Conservation (phyloP, 2,329 filamentous ascomycete genomes). For the Neonectria punicea region DNA sequence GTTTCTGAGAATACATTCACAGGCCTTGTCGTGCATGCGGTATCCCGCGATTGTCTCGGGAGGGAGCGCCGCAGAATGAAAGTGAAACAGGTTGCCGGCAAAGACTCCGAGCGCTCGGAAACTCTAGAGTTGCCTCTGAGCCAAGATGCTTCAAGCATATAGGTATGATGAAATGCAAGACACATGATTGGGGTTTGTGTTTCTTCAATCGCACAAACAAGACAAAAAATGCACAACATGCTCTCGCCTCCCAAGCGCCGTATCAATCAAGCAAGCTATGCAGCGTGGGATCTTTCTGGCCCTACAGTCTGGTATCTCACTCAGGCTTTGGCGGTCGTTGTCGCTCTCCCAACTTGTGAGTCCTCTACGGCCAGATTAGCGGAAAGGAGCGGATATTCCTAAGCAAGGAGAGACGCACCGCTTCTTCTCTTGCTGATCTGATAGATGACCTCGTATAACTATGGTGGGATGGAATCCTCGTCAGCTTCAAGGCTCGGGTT, state of each 20-base stretch:
- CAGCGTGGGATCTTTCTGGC: not conserved
- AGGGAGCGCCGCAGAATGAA: not conserved
- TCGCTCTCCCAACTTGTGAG: constrained; percentile 22
- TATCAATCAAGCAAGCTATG: not conserved
- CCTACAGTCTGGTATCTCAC: not conserved
- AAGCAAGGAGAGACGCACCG: constrained; percentile 31
- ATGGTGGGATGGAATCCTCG: not conserved
- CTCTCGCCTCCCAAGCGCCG: not conserved
- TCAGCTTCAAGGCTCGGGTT: not conserved
- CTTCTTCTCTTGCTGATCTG: constrained; percentile 49
- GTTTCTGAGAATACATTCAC: constrained; percentile 1
- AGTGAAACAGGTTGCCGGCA: no score
- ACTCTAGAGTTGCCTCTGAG: not conserved
- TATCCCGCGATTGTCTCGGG: not conserved
- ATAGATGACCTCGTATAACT: constrained; percentile 57
- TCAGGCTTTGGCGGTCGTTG: constrained; percentile 5
- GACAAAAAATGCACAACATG: not conserved
- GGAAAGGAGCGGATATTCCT: not conserved
- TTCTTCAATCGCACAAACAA: not conserved
- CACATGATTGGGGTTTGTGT: not conserved
- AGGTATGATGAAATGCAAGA: not conserved
- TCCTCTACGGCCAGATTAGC: constrained; percentile 10
- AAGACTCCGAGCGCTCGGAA: not conserved
- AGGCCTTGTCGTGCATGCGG: not conserved
- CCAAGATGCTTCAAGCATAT: not conserved